These are phyloP conservation scores for Cordyceps javanica DNA, from an alignment of 2,329 filamentous ascomycete species.

Conservation along the genomic window DNA sequence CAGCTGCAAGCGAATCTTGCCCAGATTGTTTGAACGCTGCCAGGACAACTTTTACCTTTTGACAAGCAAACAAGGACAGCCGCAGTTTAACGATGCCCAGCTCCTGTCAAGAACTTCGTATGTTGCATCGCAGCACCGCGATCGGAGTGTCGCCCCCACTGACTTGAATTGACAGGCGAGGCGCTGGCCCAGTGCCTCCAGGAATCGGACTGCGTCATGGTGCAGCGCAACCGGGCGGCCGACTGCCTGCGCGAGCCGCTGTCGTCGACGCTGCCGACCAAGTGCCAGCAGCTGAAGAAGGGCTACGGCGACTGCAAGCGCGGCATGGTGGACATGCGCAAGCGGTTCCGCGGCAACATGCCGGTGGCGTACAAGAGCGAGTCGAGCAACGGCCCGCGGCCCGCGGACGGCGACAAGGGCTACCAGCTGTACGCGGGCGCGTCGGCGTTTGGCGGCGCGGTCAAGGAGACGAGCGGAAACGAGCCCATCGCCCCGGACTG, in stretches of 20 bases:
- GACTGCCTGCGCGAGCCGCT: slow-evolving; percentile 86
- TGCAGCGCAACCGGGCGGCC: slow-evolving; percentile 76
- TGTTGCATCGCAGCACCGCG: slow-evolving; percentile 28
- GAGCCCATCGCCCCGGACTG: slow-evolving; percentile 56
- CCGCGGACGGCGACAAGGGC: slow-evolving; percentile 38
- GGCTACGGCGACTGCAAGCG: slow-evolving; percentile 93
- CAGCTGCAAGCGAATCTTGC: neutral
- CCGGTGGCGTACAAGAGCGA: slow-evolving; percentile 63
- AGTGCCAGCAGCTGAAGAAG: slow-evolving; percentile 89
- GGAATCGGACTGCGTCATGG: slow-evolving; percentile 92
- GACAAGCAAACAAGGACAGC: slow-evolving; percentile 6
- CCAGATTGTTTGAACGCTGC: neutral
- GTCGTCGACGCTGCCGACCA: slow-evolving; percentile 71
- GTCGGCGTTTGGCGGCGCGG: slow-evolving; percentile 59
- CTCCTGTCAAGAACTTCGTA: slow-evolving; percentile 95
- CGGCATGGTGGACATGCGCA: slow-evolving; percentile 97
- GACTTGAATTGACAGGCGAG: slow-evolving; percentile 53
- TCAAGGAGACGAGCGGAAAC: slow-evolving; percentile 61
- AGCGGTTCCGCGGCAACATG: slow-evolving; percentile 91
- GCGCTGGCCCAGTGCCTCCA: slow-evolving; percentile 93
- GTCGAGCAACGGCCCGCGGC: slow-evolving; percentile 36
- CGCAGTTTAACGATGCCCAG: slow-evolving; percentile 64
- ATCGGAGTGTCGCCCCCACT: neutral
- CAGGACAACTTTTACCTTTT: neutral
- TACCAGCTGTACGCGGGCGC: slow-evolving; percentile 76